Conservation (phyloP, 106 monocot species). For the Gastrodia elata region DNA sequence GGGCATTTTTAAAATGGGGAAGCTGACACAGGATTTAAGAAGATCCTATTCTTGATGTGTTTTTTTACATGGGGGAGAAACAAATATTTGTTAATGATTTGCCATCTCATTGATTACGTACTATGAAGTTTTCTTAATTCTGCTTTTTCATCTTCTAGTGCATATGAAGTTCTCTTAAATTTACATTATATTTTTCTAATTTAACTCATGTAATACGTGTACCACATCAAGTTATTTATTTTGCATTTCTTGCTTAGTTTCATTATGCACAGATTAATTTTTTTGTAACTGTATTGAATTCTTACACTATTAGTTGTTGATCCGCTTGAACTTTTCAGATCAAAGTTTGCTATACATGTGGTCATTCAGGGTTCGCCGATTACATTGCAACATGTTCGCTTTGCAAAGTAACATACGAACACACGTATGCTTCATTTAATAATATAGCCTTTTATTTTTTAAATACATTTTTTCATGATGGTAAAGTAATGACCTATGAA, state of each 20-base stretch:
- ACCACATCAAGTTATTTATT: background rate
- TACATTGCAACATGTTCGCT: constrained; percentile 4
- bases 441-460: background rate
- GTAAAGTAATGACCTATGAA: background rate
- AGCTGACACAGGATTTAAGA: background rate
- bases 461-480: background rate
- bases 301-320: background rate
- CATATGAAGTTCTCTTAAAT: background rate
- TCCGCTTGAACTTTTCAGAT: constrained; percentile 2
- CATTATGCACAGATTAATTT: background rate
- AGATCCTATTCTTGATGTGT: background rate
- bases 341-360: constrained; percentile 9
- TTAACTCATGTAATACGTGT: background rate
- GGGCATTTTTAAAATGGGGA: background rate
- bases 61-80: background rate
- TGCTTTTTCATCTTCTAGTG: background rate
- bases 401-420: background rate
- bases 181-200: background rate
- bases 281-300: background rate
- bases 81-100: background rate
- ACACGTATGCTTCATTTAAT: constrained; percentile 7
- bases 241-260: background rate
- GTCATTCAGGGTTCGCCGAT: background rate
- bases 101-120: background rate
- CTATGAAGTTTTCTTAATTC: background rate